Base-by-base conservation (phyloP, 352 stramenopile genomes). In the Phytophthora vignae region DNA sequence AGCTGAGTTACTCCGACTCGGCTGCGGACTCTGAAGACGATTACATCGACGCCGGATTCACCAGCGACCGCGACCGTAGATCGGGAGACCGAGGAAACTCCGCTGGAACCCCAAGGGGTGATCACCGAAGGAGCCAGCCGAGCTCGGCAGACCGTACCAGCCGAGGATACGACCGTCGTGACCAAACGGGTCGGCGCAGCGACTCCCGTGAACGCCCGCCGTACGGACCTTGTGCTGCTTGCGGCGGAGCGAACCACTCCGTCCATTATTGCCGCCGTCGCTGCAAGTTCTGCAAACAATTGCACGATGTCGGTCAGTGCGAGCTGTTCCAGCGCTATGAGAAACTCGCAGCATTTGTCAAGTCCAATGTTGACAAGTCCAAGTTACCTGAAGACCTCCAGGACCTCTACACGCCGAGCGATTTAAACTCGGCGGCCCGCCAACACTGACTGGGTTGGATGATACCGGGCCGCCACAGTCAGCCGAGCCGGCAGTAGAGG, bases 351-450 rank as follows among this genome's bases (percentile, higher is more conserved):
- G 11, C 22, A 15, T 55, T 64, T 29, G 27, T 64, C 7, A 27
- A 31, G 2, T 33, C 27, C 1, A 14, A 15, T 1, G 57, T 64
- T 9, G 27, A 64, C 57, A 64, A 64, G 14, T 64, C 57, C 8
- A 27, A 38, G 12, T 42, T 64, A 7, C 44, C 57, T 14, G 57
- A 36, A 25, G 56, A 63, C 3, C 15, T 63, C 5, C 56, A 55
- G 40, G 40, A 63, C 40, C n/a, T 63, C 21, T 36, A 55, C 19
- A 11, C 4, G 25, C 57, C 57, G 44, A 56, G 42, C 21, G 57
- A 64, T 64, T 64, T 64, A 64, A 64, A 56, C 44, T 56, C 57
- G 31, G 59, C 22, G 33, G 59, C 59, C 31, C 59, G 48, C 48
- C 48, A 66, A 66, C 48, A 40, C n/a, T 58, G 33, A 58, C 59